Percentiles rank a stretch among this genome's conserved stretches.
Evolutionary conservation across 345 rosid genomes (phyloP).

Genomic region (Nephelium lappaceum): DNA sequence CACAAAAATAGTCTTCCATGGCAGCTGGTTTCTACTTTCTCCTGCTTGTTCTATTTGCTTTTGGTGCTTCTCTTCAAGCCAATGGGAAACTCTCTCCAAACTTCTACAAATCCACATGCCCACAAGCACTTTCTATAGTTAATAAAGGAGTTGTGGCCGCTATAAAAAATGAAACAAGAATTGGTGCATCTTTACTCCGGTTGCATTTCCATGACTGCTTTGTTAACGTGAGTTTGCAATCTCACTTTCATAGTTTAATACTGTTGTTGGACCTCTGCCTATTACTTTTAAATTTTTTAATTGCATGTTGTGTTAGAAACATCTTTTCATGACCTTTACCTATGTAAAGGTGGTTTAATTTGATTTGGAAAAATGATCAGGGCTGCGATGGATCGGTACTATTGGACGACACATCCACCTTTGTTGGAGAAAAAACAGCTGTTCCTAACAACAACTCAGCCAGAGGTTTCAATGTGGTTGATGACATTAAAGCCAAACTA

Average conservation of each 20-base stretch:
- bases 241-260: neutral
- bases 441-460: slow-evolving; percentile 43
- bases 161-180: slow-evolving; percentile 29
- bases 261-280: neutral
- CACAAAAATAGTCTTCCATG: neutral
- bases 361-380: slow-evolving; percentile 19
- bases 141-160: slow-evolving; percentile 26
- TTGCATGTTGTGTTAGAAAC: too few relatives aligned
- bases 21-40: slow-evolving; percentile 9
- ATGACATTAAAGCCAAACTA: slow-evolving; percentile 44
- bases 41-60: neutral
- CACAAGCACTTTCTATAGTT: slow-evolving; percentile 31
- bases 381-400: slow-evolving; percentile 65
- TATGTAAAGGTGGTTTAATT: neutral
- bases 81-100: slow-evolving; percentile 29
- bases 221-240: slow-evolving; percentile 37
- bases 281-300: too few relatives aligned
- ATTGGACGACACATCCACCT: slow-evolving; percentile 47
- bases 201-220: slow-evolving; percentile 56
- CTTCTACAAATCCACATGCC: slow-evolving; percentile 37
- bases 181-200: slow-evolving; percentile 47
- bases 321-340: neutral
- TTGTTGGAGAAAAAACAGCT: slow-evolving; percentile 59
- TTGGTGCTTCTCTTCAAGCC: slow-evolving; percentile 8
- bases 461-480: slow-evolving; percentile 51